Evolutionary conservation across 2,329 filamentous ascomycete genomes (phyloP).

Genomic region (Ramularia collo-cygni): DNA sequence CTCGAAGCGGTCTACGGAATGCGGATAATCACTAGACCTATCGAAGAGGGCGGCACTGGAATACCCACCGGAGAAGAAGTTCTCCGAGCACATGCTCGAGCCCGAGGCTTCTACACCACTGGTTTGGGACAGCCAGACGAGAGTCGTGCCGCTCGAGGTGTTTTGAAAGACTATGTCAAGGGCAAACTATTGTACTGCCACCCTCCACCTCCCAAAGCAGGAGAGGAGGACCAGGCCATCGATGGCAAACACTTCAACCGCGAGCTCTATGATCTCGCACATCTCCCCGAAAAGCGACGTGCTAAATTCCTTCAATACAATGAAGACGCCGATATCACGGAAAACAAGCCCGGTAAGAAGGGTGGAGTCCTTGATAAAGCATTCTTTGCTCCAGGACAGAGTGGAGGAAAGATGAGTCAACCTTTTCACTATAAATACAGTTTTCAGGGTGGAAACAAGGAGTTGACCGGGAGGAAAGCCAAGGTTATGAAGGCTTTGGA

Average conservation of each 20-base stretch:
- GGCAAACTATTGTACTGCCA: slow-evolving; percentile 90
- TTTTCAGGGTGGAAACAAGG: slow-evolving; percentile 74
- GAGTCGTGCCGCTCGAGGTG: slow-evolving; percentile 77
- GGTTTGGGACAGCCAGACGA: slow-evolving; percentile 84
- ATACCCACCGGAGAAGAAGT: slow-evolving; percentile 77
- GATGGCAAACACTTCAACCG: slow-evolving; percentile 75
- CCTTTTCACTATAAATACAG: slow-evolving; percentile 90
- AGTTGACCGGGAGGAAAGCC: slow-evolving; percentile 76
- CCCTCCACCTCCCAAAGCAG: slow-evolving; percentile 63
- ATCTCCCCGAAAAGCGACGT: slow-evolving; percentile 76
- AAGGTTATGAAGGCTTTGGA: slow-evolving; percentile 75
- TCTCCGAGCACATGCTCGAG: slow-evolving; percentile 76
- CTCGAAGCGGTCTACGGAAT: slow-evolving; percentile 92
- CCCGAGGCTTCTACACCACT: slow-evolving; percentile 82
- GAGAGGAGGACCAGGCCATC: slow-evolving; percentile 35
- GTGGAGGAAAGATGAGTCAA: slow-evolving; percentile 59
- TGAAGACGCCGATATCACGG: slow-evolving; percentile 43
- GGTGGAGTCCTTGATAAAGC: slow-evolving; percentile 71
- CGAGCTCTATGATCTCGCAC: slow-evolving; percentile 76
- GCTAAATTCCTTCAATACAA: slow-evolving; percentile 41
- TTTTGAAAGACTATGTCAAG: slow-evolving; percentile 96
- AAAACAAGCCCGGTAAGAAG: slow-evolving; percentile 56
- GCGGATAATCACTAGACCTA: slow-evolving; percentile 68
- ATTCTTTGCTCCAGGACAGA: slow-evolving; percentile 70
- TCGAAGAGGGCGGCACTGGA: slow-evolving; percentile 91